These are phyloP conservation scores for Trypanosomatidae sp. DNA, from an alignment of 208 protist genomes.

Conservation along the genomic window DNA sequence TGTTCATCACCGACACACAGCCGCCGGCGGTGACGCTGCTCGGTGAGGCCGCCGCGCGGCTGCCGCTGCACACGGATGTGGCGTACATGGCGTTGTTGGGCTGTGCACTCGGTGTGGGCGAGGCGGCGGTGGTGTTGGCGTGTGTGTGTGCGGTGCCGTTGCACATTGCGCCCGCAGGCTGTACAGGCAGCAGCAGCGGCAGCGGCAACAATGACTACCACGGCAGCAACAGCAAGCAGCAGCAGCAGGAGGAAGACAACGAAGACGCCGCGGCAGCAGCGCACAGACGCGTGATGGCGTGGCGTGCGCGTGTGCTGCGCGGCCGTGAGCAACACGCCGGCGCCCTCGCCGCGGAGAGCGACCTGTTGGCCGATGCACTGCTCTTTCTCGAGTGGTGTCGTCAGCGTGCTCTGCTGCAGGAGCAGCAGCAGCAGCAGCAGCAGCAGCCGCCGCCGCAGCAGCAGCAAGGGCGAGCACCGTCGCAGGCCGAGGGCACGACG, in stretches of 20 bases:
- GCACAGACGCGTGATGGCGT: conserved; percentile 21
- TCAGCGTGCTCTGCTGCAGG: conserved; percentile 9
- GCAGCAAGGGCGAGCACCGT: too few species aligned
- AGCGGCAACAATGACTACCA: conserved; percentile 1
- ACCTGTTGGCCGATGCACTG: conserved; percentile 67
- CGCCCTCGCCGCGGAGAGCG: conserved; percentile 52
- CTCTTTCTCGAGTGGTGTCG: conserved; percentile 69
- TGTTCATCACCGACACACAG: conserved; percentile 34
- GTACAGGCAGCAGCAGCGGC: conserved; percentile 6
- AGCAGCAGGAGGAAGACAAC: background rate
- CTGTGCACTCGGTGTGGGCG: conserved; percentile 62
- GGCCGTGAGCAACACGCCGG: conserved; percentile 46
- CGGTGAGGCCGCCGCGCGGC: conserved; percentile 60
- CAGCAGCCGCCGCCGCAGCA: too few species aligned
- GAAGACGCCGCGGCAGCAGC: conserved; percentile 6
- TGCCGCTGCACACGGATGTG: conserved; percentile 67
- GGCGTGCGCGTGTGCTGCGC: background rate
- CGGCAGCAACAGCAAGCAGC: background rate
- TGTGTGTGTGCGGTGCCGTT: conserved; percentile 47
- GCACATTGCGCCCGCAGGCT: conserved; percentile 13
- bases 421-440: too few species aligned
- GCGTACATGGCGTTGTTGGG: conserved; percentile 60
- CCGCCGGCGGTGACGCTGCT: conserved; percentile 56
- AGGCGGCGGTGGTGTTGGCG: conserved; percentile 45
- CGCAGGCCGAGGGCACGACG: conserved; percentile 19